These are phyloP conservation scores for Eruca vesicaria DNA, from an alignment of 441 rosid genomes.

Conservation along the genomic window DNA sequence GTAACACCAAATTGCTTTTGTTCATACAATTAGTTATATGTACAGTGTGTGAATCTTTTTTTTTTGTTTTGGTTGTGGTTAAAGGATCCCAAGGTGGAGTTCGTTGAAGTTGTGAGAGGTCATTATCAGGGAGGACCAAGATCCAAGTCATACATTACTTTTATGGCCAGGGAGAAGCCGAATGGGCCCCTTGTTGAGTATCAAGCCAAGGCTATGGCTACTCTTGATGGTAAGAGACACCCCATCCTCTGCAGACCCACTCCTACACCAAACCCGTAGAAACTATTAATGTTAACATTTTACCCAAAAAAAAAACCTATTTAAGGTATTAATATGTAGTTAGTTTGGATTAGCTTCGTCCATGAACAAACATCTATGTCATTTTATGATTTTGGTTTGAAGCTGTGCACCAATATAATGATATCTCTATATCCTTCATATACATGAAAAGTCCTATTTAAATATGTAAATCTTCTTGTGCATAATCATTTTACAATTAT, in stretches of 20 bases:
- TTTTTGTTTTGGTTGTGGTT: neutral
- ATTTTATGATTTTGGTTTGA: no score
- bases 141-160: neutral
- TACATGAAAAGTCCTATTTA: neutral
- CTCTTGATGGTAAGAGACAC: neutral
- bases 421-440: no score
- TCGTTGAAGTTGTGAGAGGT: neutral
- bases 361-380: neutral
- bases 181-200: slow-evolving; percentile 15
- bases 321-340: neutral
- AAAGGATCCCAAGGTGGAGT: neutral
- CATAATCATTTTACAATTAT: no score
- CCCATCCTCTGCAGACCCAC: slow-evolving; percentile 20
- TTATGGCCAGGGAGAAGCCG: slow-evolving; percentile 17
- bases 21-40: neutral
- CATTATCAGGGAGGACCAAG: neutral
- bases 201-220: slow-evolving; percentile 8
- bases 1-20: no score
- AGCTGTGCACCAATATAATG: no score
- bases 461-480: neutral
- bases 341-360: neutral
- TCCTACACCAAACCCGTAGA: neutral
- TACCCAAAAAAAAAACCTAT: no score
- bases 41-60: neutral
- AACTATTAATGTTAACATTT: no score